Conservation (phyloP, 164 flowering plant genomes). For the Protea cynaroides region DNA sequence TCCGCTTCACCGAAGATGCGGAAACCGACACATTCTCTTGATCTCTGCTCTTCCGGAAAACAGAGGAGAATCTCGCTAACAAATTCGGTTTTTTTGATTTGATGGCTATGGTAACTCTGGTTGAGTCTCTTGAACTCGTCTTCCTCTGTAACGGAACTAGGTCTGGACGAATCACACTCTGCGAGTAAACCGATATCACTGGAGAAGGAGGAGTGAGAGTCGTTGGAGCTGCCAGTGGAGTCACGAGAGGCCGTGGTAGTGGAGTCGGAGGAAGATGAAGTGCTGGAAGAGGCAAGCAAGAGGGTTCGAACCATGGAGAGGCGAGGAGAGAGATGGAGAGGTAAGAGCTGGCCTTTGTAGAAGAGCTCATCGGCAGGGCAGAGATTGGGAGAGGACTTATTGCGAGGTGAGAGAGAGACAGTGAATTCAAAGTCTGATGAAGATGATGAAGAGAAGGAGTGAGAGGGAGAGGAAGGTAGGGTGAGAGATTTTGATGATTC, state of each 20-base stretch:
- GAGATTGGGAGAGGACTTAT: constrained; percentile 40
- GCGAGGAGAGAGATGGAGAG: constrained; percentile 83
- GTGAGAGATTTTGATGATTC: constrained; percentile 19
- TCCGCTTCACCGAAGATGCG: constrained; percentile 27
- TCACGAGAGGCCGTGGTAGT: constrained; percentile 55
- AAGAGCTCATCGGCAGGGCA: constrained; percentile 94
- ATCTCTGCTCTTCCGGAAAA: constrained; percentile 35
- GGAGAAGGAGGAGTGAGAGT: constrained; percentile 33
- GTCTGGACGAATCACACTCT: constrained; percentile 69
- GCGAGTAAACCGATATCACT: constrained; percentile 26
- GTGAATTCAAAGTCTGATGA: constrained; percentile 93
- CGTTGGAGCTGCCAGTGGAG: constrained; percentile 61
- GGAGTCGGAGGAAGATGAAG: constrained; percentile 44
- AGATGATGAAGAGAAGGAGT: constrained; percentile 61
- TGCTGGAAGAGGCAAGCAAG: constrained; percentile 42
- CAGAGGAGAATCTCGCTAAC: constrained; percentile 62
- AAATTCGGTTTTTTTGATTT: constrained; percentile 42
- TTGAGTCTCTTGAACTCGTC: constrained; percentile 34
- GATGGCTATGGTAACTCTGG: not conserved
- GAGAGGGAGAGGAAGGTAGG: constrained; percentile 57
- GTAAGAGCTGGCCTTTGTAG: constrained; percentile 86
- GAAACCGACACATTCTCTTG: constrained; percentile 8
- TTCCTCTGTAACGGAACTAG: constrained; percentile 69
- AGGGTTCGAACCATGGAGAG: constrained; percentile 84
- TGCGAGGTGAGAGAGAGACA: constrained; percentile 60